Base-by-base conservation (phyloP, 2,329 filamentous ascomycete genomes). In the Acarospora socialis region DNA sequence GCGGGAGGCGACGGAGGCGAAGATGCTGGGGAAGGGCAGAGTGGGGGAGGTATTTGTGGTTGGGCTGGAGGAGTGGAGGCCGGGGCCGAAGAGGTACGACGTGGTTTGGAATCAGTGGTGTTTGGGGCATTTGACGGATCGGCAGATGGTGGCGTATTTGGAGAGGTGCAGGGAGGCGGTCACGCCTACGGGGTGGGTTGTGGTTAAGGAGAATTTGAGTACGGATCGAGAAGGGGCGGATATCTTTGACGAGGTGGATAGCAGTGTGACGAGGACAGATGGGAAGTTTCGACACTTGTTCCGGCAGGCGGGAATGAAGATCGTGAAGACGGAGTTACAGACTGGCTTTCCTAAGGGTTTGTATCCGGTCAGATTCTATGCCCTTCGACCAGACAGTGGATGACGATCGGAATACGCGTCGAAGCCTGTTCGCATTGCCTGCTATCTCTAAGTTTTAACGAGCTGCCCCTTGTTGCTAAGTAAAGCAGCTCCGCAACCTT, bases 31-130 rank as follows among this genome's bases (percentile, higher is more conserved):
- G 6, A 21, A 26, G 9, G 37, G 40, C 7, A 15, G 14, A 17
- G 25, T 42, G 2, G 41, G 38, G 1, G 28, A 37, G 7, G 21
- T 38, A n/a, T 41, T 33, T 27, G 34, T 39, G 3, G 18, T 31
- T 23, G 34, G 39, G 10, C 25, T 44, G 21, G 31, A 42, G 0
- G 45, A 55, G 2, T 59, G 49, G 7, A 36, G 20, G 26, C 52
- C 52, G 0, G 48, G 54, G 5, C 46, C 49, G 13, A 46, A 54
- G 6, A 51, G 56, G 29, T 94, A 94, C 54, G 78, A 86, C 50
- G 53, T 93, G 27, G 73, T 94, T 38, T 93, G 82, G 81, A 77
- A 71, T 32, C 86, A 94, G 54, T 93, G 86, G 84, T 94, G 84
- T 53, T 55, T 87, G 5, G 79, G 81, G 15, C 78, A 94, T 52